These are phyloP conservation scores for Cercospora sp. DNA, from an alignment of 2,329 filamentous ascomycete species.

Conservation along the genomic window DNA sequence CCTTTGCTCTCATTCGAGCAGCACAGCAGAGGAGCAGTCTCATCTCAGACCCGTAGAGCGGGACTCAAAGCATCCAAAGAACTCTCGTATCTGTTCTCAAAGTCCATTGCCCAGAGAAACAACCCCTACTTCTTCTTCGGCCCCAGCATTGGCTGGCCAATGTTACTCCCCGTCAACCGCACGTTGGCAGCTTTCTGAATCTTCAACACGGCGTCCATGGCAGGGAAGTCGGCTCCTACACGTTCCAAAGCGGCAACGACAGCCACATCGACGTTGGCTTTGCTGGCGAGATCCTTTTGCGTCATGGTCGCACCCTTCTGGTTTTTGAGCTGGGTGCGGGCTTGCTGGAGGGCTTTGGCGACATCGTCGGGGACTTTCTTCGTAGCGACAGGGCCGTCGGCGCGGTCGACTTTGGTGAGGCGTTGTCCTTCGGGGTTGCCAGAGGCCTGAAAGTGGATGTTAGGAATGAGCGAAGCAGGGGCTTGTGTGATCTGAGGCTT, in stretches of 20 bases:
- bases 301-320: conserved; percentile 74
- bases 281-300: conserved; percentile 81
- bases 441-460: conserved; percentile 23
- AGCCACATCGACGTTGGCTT: conserved; percentile 81
- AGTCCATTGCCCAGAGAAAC: background rate
- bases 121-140: conserved; percentile 64
- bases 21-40: background rate
- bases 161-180: conserved; percentile 47
- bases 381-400: conserved; percentile 95
- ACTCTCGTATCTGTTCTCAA: background rate
- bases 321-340: conserved; percentile 78
- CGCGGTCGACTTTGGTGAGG: conserved; percentile 95
- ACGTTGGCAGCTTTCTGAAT: conserved; percentile 62
- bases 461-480: too few relatives aligned
- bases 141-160: conserved; percentile 78
- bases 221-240: conserved; percentile 73
- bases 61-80: background rate
- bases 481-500: conserved; percentile 45
- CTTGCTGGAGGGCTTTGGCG: conserved; percentile 76
- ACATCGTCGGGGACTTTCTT: conserved; percentile 83
- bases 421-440: conserved; percentile 75
- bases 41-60: background rate
- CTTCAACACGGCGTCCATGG: conserved; percentile 84
- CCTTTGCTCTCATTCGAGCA: background rate
- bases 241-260: conserved; percentile 85